phyloP scores from a whole-genome alignment of 2,329 filamentous ascomycete species.

The Bipolaris victoriae region DNA sequence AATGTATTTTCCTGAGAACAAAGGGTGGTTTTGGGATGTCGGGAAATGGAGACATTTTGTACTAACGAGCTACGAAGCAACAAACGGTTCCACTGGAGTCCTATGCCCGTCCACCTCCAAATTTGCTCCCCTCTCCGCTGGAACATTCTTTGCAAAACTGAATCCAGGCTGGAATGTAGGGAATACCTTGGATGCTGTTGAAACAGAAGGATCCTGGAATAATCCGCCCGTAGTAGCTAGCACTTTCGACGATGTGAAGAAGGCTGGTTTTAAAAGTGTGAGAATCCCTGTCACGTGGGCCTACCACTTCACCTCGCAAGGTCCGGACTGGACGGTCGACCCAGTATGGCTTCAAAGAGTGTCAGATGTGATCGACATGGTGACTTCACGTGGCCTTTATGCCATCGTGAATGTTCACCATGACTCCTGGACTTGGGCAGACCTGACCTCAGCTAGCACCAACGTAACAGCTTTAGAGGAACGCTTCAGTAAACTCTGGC shows the following conservation, averaged over 20 bases:
- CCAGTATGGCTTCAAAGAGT: slow-evolving; percentile 63
- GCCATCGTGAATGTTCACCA: slow-evolving; percentile 66
- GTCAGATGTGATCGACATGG: slow-evolving; percentile 63
- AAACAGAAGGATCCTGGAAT: slow-evolving; percentile 65
- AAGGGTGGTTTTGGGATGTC: not conserved
- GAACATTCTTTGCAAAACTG: slow-evolving; percentile 56
- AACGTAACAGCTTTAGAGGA: slow-evolving; percentile 62
- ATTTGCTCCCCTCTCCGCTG: slow-evolving; percentile 56
- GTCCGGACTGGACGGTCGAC: slow-evolving; percentile 62
- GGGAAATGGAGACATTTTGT: not conserved
- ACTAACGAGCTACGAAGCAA: slow-evolving; percentile 2
- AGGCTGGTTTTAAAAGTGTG: slow-evolving; percentile 63
- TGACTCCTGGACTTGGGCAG: slow-evolving; percentile 65
- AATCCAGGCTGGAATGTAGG: slow-evolving; percentile 67
- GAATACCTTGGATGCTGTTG: slow-evolving; percentile 64
- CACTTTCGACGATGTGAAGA: slow-evolving; percentile 61
- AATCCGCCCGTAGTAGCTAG: slow-evolving; percentile 58
- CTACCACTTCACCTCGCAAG: slow-evolving; percentile 60
- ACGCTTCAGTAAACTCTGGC: slow-evolving; percentile 63
- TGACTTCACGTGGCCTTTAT: slow-evolving; percentile 58
- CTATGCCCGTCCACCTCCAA: slow-evolving; percentile 49
- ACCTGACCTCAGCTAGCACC: slow-evolving; percentile 55
- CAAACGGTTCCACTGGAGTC: slow-evolving; percentile 28
- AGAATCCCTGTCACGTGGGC: slow-evolving; percentile 66
- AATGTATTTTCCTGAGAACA: not conserved